phyloP scores from a whole-genome alignment of 2,329 filamentous ascomycete genomes.

The Taxawa tesnikishii region DNA sequence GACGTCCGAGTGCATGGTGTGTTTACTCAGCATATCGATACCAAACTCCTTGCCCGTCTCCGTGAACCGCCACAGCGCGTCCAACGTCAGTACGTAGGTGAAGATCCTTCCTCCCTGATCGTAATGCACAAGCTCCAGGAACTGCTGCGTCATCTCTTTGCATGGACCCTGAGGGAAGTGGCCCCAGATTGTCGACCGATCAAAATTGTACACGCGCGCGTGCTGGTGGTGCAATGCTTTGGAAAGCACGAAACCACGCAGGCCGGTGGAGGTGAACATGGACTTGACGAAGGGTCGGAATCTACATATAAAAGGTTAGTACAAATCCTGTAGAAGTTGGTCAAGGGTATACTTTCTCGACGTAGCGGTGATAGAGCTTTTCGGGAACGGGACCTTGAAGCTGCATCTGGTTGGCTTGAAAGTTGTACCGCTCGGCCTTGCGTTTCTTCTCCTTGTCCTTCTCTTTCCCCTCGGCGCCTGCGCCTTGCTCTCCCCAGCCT shows the following conservation, averaged over 20 bases:
- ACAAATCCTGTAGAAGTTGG: too few relatives aligned
- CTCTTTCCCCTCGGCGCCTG: slow-evolving; percentile 4
- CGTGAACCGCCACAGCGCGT: slow-evolving; percentile 78
- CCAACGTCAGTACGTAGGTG: slow-evolving; percentile 83
- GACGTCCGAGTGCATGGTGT: slow-evolving; percentile 94
- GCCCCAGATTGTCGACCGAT: slow-evolving; percentile 62
- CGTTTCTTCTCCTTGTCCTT: slow-evolving; percentile 39
- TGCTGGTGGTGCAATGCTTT: slow-evolving; percentile 86
- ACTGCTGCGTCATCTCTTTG: slow-evolving; percentile 60
- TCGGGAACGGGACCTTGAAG: slow-evolving; percentile 70
- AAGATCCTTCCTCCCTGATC: slow-evolving; percentile 78
- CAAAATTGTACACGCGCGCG: slow-evolving; percentile 77
- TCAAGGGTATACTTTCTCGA: too few relatives aligned
- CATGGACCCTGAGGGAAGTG: slow-evolving; percentile 47
- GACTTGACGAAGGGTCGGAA: slow-evolving; percentile 81
- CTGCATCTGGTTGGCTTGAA: slow-evolving; percentile 88
- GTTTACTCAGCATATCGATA: slow-evolving; percentile 84
- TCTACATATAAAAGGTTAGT: too few relatives aligned
- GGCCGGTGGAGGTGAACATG: slow-evolving; percentile 70
- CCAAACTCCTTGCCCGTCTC: slow-evolving; percentile 94
- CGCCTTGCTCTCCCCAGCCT: slow-evolving; percentile 4
- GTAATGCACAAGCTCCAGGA: slow-evolving; percentile 76
- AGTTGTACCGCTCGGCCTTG: slow-evolving; percentile 55
- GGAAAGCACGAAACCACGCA: slow-evolving; percentile 70
- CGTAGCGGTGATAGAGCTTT: slow-evolving; percentile 77